Percentiles rank a stretch among this genome's conserved stretches.
Evolutionary conservation across 345 rosid species (phyloP).

Genomic region (Hibiscus syriacus): DNA sequence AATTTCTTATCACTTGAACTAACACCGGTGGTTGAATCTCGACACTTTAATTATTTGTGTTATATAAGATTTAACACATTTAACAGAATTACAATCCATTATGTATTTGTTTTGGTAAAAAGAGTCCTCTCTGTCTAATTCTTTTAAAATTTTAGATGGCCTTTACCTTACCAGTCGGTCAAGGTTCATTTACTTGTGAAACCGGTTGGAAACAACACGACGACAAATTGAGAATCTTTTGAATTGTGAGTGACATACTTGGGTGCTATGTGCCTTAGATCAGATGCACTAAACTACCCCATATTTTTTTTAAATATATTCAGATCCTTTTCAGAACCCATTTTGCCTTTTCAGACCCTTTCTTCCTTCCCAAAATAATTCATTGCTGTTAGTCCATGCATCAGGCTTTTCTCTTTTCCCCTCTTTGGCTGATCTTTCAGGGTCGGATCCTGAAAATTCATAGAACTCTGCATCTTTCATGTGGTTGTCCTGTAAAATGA

Average conservation of each 20-base stretch:
- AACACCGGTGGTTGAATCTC: no score
- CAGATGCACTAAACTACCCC: background rate
- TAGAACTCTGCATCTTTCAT: slow-evolving; percentile 22
- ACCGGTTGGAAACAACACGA: background rate
- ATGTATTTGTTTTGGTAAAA: background rate
- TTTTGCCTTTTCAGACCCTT: no score
- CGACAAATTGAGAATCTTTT: background rate
- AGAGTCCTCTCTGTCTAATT: background rate
- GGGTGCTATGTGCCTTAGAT: background rate
- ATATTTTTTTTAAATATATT: background rate
- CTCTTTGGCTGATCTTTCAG: background rate
- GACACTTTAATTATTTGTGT: no score
- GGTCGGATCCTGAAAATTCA: slow-evolving; percentile 30
- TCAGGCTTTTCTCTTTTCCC: no score
- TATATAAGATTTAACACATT: no score
- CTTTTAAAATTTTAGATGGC: background rate
- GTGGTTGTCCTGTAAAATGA: slow-evolving; percentile 17
- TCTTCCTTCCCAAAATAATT: background rate
- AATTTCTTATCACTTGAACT: no score
- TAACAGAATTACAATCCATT: background rate
- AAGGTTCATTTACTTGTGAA: background rate
- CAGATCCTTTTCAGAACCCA: slow-evolving; percentile 2
- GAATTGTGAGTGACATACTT: background rate
- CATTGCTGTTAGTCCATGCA: slow-evolving; percentile 8
- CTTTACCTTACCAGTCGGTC: background rate